Conservation (phyloP, 208 protist species). For the Trypanosoma avium region DNA sequence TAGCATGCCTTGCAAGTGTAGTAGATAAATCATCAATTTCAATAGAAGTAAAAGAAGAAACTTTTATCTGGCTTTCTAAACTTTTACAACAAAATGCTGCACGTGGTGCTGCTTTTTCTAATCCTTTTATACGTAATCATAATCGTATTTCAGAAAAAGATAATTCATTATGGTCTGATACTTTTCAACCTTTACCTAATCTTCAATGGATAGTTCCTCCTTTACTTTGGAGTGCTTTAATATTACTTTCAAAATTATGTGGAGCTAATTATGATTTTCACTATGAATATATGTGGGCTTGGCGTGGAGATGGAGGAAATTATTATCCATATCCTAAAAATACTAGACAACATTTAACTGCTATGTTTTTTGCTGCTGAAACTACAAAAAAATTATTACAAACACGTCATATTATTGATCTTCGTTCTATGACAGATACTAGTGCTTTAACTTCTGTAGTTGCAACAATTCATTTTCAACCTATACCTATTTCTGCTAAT, state of each 20-base stretch:
- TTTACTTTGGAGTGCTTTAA: slow-evolving; percentile 59
- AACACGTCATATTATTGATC: slow-evolving; percentile 35
- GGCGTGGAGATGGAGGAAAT: slow-evolving; percentile 56
- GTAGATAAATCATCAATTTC: slow-evolving; percentile 4
- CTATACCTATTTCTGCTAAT: slow-evolving; percentile 41
- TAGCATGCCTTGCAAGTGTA: slow-evolving; percentile 28
- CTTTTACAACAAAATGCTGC: slow-evolving; percentile 11
- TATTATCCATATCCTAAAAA: slow-evolving; percentile 48
- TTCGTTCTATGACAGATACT: slow-evolving; percentile 54
- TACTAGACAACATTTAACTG: slow-evolving; percentile 44
- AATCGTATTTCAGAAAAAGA: slow-evolving; percentile 4
- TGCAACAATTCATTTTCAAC: slow-evolving; percentile 73
- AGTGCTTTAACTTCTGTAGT: slow-evolving; percentile 26
- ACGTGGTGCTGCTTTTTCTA: slow-evolving; percentile 17
- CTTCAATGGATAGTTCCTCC: slow-evolving; percentile 72
- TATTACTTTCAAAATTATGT: slow-evolving; percentile 58
- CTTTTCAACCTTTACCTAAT: slow-evolving; percentile 48
- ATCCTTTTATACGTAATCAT: slow-evolving; percentile 13
- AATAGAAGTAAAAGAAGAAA: background rate
- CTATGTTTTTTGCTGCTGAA: slow-evolving; percentile 43
- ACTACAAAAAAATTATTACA: slow-evolving; percentile 28
- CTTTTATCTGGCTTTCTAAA: slow-evolving; percentile 12
- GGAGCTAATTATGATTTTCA: slow-evolving; percentile 35
- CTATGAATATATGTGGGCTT: slow-evolving; percentile 76
- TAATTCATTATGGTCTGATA: slow-evolving; percentile 32